Conservation (phyloP, 768 basidiomycete species). For the Arthromyces matolae region DNA sequence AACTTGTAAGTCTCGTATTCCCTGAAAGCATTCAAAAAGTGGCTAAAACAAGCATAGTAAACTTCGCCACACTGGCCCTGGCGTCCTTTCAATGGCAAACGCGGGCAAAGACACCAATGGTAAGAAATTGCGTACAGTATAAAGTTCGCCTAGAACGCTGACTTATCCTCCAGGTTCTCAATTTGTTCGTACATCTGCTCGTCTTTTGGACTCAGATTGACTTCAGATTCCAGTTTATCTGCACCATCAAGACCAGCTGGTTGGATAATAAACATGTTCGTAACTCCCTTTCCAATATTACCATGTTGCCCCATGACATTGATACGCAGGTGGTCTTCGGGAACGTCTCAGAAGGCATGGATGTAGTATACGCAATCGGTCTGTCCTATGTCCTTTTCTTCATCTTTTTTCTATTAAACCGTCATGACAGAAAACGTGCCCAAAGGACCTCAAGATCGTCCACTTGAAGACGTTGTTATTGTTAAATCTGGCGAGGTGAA, state of each 20-base stretch:
- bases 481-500: conserved; percentile 84
- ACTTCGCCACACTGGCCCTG: conserved; percentile 88
- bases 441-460: conserved; percentile 71
- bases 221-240: conserved; percentile 82
- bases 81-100: conserved; percentile 93
- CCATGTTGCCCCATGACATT: neutral
- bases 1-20: conserved; percentile 68
- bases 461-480: conserved; percentile 74
- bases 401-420: neutral
- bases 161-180: conserved; percentile 59
- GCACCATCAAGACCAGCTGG: conserved; percentile 84
- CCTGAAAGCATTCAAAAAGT: neutral
- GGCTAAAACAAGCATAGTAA: conserved; percentile 52
- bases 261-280: conserved; percentile 85
- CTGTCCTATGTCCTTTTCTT: conserved; percentile 14
- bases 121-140: conserved; percentile 25
- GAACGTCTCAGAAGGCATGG: conserved; percentile 88
- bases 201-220: neutral
- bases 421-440: conserved; percentile 59
- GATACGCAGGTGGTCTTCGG: conserved; percentile 92
- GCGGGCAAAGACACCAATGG: conserved; percentile 92
- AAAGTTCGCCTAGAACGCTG: conserved; percentile 4
- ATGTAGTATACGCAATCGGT: conserved; percentile 78
- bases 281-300: conserved; percentile 2
- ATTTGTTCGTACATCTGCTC: conserved; percentile 56